A percentile compares a stretch with the other conserved stretches of the same genome.
Evolutionary conservation across 495 filamentous ascomycete genomes (phyloP).

Genomic region (Aspergillus sclerotiicarbonarius): DNA sequence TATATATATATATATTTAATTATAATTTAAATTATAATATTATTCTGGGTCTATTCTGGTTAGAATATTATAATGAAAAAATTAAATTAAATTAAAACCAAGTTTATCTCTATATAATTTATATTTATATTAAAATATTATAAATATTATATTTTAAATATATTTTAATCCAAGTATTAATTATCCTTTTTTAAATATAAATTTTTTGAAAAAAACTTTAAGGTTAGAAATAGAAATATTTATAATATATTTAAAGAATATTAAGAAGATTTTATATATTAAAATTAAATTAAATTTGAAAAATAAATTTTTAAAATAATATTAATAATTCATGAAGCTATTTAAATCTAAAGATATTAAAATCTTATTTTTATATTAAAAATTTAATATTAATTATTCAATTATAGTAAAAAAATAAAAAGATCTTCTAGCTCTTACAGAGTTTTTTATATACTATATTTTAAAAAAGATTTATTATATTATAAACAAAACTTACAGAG

Average conservation of each 20-base stretch:
- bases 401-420: background rate
- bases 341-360: too few species aligned
- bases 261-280: background rate
- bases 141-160: conserved; percentile 1
- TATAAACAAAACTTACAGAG: background rate
- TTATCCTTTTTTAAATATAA: too few species aligned
- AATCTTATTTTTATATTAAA: too few species aligned
- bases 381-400: too few species aligned
- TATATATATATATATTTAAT: too few species aligned
- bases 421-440: too few species aligned
- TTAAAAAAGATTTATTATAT: too few species aligned
- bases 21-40: background rate
- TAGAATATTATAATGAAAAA: background rate
- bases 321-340: background rate
- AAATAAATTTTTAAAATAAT: background rate
- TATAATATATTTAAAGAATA: background rate
- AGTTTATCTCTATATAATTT: too few species aligned
- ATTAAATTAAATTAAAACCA: background rate
- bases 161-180: background rate
- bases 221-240: background rate
- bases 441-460: too few species aligned
- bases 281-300: background rate
- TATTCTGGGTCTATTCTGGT: background rate
- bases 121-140: too few species aligned
- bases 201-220: background rate